Evolutionary conservation across 2,329 filamentous ascomycete species (phyloP).

Genomic region (Scedosporium aurantiacum): DNA sequence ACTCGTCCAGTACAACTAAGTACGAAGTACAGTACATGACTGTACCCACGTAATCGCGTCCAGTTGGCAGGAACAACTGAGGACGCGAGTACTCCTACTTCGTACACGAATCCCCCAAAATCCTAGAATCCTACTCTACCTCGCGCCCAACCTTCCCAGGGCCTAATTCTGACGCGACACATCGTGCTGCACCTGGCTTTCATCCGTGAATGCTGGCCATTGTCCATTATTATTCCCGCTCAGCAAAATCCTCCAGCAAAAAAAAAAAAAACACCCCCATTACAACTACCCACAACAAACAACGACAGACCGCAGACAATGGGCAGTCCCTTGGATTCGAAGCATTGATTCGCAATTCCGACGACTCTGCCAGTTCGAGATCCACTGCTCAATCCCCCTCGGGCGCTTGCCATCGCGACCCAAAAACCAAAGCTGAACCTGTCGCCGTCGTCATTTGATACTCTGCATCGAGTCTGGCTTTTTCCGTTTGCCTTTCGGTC

Average conservation of each 20-base stretch:
- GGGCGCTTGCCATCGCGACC: not conserved
- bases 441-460: not conserved
- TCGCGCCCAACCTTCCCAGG: too few species aligned
- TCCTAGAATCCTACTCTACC: too few species aligned
- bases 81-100: too few species aligned
- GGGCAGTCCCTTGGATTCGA: not conserved
- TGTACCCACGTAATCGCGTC: too few species aligned
- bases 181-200: not conserved
- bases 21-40: too few species aligned
- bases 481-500: not conserved
- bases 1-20: too few species aligned
- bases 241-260: not conserved
- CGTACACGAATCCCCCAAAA: too few species aligned
- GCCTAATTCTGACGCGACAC: not conserved
- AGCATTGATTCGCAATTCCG: not conserved
- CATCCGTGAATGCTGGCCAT: not conserved
- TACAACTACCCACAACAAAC: too few species aligned
- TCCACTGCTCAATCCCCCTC: not conserved
- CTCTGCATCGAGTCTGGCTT: not conserved
- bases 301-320: too few species aligned
- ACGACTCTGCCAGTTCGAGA: not conserved
- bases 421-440: not conserved
- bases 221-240: not conserved
- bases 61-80: too few species aligned
- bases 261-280: not conserved